A percentile compares a stretch with the other conserved stretches of the same genome.
Evolutionary conservation across 768 basidiomycete genomes (phyloP).

Genomic region (Tremella fuciformis): DNA sequence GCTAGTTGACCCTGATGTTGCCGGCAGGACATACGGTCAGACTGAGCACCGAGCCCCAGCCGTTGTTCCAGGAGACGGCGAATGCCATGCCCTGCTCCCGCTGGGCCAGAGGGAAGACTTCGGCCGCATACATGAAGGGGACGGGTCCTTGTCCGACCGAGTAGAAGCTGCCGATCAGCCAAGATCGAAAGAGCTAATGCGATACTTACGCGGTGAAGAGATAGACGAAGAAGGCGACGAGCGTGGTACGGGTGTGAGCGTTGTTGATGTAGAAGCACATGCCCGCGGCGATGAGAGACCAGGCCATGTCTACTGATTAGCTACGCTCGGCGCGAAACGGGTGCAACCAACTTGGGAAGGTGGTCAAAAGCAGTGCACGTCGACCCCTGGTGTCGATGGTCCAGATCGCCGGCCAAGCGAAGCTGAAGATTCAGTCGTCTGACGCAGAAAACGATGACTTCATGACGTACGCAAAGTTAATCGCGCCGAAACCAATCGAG

Average conservation of each 20-base stretch:
- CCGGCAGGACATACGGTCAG: constrained; percentile 18
- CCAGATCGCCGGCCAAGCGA: constrained; percentile 38
- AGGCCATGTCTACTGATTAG: constrained; percentile 40
- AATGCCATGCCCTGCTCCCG: constrained; percentile 76
- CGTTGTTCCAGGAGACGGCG: constrained; percentile 57
- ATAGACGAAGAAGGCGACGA: constrained; percentile 29
- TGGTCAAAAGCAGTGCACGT: constrained; percentile 18
- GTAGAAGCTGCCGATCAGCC: constrained; percentile 20
- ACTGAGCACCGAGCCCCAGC: constrained; percentile 39
- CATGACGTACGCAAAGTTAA: background rate
- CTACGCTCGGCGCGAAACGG: too few relatives aligned
- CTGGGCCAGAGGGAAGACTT: constrained; percentile 83
- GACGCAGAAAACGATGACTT: too few relatives aligned
- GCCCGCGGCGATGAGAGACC: constrained; percentile 67
- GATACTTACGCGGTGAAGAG: constrained; percentile 35
- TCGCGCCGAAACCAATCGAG: constrained; percentile 50
- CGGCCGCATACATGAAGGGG: constrained; percentile 77
- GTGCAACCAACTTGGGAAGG: constrained; percentile 58
- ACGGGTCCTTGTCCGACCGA: constrained; percentile 70
- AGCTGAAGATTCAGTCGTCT: background rate
- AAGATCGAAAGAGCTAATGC: too few relatives aligned
- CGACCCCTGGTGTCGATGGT: constrained; percentile 41
- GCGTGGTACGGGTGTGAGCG: background rate
- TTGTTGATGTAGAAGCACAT: constrained; percentile 1
- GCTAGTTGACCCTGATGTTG: too few relatives aligned